A percentile compares a stretch with the other conserved stretches of the same genome.
Evolutionary conservation across 257 asterid genomes (phyloP).

Genomic region (Solanum virginianum): DNA sequence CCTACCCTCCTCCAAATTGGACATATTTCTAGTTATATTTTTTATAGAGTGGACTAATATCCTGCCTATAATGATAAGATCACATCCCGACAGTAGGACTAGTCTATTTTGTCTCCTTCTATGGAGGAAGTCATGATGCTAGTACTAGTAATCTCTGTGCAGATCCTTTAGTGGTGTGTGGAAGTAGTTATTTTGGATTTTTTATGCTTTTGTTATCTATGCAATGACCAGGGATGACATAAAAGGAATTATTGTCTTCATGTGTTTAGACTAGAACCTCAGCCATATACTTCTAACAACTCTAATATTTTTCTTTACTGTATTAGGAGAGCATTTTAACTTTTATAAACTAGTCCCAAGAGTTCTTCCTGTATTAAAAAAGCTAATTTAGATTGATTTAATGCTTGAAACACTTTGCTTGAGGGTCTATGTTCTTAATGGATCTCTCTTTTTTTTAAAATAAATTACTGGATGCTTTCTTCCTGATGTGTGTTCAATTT

Average conservation of each 20-base stretch:
- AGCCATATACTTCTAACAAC: background rate
- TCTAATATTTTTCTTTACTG: background rate
- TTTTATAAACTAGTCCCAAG: background rate
- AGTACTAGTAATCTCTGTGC: background rate
- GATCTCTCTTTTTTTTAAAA: background rate
- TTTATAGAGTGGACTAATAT: background rate
- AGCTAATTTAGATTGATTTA: background rate
- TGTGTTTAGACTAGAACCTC: background rate
- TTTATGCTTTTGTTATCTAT: background rate
- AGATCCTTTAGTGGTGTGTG: background rate
- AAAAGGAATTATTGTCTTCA: background rate
- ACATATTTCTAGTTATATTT: background rate
- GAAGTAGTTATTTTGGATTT: background rate
- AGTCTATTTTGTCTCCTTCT: background rate
- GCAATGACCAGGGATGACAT: background rate
- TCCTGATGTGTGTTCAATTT: background rate
- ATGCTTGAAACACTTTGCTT: background rate
- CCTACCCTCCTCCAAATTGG: background rate
- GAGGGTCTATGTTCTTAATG: background rate
- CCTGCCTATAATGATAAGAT: background rate
- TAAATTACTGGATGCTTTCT: background rate
- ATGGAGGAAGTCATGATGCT: background rate
- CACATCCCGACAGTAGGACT: background rate
- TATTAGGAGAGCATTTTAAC: background rate
- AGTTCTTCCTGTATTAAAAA: background rate